A percentile compares a stretch with the other conserved stretches of the same genome.
phyloP scores from a whole-genome alignment of 2,329 filamentous ascomycete species.

The Pseudopithomyces maydicus region DNA sequence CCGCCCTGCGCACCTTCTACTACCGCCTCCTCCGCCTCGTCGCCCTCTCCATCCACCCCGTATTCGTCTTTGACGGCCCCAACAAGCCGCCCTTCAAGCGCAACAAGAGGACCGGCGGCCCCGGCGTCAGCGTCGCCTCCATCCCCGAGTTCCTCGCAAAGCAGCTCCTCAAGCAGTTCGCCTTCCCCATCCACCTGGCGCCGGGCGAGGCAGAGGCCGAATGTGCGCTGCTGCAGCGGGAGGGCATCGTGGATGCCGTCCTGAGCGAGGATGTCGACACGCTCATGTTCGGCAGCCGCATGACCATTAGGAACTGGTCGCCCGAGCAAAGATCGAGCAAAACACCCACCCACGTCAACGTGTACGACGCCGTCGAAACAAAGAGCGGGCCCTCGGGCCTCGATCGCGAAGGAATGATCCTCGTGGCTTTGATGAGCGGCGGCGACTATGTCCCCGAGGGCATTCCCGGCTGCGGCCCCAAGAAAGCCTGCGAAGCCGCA shows the following conservation, averaged over 20 bases:
- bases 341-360: conserved; percentile 80
- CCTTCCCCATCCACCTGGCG: conserved; percentile 81
- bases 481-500: conserved; percentile 87
- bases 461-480: conserved; percentile 84
- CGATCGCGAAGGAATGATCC: conserved; percentile 86
- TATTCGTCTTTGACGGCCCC: conserved; percentile 90
- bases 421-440: conserved; percentile 92
- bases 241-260: conserved; percentile 77
- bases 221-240: conserved; percentile 82
- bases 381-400: conserved; percentile 64
- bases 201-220: conserved; percentile 96
- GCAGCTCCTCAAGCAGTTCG: conserved; percentile 81
- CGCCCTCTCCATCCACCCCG: conserved; percentile 76
- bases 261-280: conserved; percentile 97
- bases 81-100: conserved; percentile 87
- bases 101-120: conserved; percentile 71
- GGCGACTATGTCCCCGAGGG: conserved; percentile 93
- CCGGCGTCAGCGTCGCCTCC: conserved; percentile 66
- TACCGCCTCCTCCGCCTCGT: conserved; percentile 84
- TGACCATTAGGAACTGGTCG: conserved; percentile 82
- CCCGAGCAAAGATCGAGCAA: conserved; percentile 71
- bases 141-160: conserved; percentile 79
- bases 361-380: conserved; percentile 71
- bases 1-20: conserved; percentile 88
- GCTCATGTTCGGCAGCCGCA: conserved; percentile 90